Percentiles rank a stretch among this genome's conserved stretches.
These are phyloP conservation scores for Eucalyptus urophylla DNA, from an alignment of 345 rosid species.

Conservation along the genomic window DNA sequence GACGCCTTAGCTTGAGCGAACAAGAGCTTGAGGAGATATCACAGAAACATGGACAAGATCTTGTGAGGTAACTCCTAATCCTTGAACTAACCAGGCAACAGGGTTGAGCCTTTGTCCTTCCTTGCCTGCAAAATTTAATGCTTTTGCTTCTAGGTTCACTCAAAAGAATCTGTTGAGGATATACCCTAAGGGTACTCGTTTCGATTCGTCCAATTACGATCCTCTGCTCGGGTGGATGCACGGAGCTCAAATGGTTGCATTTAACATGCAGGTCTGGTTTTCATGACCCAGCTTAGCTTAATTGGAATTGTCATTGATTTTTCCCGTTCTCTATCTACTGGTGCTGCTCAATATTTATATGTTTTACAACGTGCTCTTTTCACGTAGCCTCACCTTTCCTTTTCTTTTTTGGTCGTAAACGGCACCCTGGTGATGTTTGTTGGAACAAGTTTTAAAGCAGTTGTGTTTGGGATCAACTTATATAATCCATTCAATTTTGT, in stretches of 20 bases:
- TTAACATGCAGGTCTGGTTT: constrained; percentile 76
- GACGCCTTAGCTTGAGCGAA: constrained; percentile 66
- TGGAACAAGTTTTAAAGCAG: background rate
- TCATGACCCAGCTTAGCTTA: background rate
- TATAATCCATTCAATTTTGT: background rate
- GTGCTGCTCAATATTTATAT: background rate
- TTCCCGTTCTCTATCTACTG: background rate
- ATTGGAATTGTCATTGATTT: background rate
- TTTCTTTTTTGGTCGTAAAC: background rate
- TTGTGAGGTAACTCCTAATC: constrained; percentile 23
- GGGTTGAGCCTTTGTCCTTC: background rate
- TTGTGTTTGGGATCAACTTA: background rate
- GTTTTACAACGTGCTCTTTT: background rate
- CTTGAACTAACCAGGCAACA: background rate
- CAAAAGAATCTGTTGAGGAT: constrained; percentile 64
- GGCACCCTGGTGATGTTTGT: background rate
- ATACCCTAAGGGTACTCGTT: constrained; percentile 63
- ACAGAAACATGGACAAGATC: constrained; percentile 18
- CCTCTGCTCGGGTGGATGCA: constrained; percentile 80
- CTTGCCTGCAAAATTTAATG: background rate
- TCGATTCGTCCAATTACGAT: constrained; percentile 73
- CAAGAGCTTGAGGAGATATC: constrained; percentile 43
- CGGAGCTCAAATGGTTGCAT: constrained; percentile 99
- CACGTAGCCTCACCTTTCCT: background rate
- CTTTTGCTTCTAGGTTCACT: constrained; percentile 37